Base-by-base conservation (phyloP, 129 eudicot genomes). In the Saussurea involucrata region DNA sequence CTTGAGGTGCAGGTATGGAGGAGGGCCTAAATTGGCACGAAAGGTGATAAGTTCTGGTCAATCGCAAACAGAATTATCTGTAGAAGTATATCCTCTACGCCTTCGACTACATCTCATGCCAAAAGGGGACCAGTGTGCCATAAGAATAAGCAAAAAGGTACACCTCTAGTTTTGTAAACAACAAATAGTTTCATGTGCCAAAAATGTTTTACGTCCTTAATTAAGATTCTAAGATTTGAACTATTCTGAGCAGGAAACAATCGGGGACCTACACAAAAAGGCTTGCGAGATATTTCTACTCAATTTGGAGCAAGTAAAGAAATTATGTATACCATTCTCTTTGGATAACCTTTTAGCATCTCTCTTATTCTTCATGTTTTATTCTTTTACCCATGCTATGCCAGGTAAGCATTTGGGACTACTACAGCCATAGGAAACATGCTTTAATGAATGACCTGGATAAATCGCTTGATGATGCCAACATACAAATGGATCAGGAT, bases 141-240 rank as follows among this genome's bases (percentile, higher is more conserved):
- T 91, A 71, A 85, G 97, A 86, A 91, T 94, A 72, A 91, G 98
- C 91, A 94, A 94, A 85, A 91, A 89, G 97, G 98, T 94, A 82
- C 27, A 34, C 7, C 66, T 28, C n/a, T n/a, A n/a, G 18, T 55
- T 13, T 24, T 34, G 33, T 34, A 37, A 29, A 58, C 2, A 12
- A 27, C 37, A 66, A 66, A 8, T 15, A 31, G 57, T 20, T 20
- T 28, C 22, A 57, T 10, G 10, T 63, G 6, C 4, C n/a, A n/a
- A n/a, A n/a, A n/a, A n/a, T n/a, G n/a, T 20, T 4, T 71, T 53
- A 53, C n/a, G 60, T 53, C 21, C 8, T 60, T 66, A 28, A 44
- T 55, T 17, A 66, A 40, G 31, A 17, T 33, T 37, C 33, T 76
- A 68, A 68, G 34, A 70, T 57, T 68, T 74, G 22, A 71, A 21